phyloP scores from a whole-genome alignment of 805 yeast genomes.

The Barnettozyma populi region DNA sequence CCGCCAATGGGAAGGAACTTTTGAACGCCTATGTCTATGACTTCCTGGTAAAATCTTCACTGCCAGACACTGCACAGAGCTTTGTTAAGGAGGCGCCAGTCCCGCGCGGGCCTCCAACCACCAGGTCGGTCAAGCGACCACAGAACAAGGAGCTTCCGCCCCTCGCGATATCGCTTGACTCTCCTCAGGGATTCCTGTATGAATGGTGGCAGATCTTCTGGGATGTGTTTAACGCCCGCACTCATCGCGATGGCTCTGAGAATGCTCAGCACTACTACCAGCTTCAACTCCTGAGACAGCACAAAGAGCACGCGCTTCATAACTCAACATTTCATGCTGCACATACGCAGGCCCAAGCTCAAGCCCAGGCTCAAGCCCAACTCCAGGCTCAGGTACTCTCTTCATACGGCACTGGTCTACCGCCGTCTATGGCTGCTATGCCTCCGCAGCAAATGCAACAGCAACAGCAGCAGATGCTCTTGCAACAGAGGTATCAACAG shows the following conservation, averaged over 20 bases:
- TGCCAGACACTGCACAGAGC: conserved; percentile 64
- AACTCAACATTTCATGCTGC: conserved; percentile 41
- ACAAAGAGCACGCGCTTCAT: conserved; percentile 49
- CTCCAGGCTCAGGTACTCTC: conserved; percentile 13
- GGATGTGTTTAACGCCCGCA: conserved; percentile 85
- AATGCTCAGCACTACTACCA: conserved; percentile 70
- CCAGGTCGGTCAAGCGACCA: conserved; percentile 19
- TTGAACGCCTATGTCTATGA: conserved; percentile 85
- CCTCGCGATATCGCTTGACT: conserved; percentile 58
- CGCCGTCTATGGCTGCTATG: background rate
- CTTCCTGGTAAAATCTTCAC: conserved; percentile 68
- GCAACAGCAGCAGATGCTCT: conserved; percentile 23
- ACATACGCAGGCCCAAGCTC: conserved; percentile 34
- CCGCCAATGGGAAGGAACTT: conserved; percentile 39
- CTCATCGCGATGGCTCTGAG: conserved; percentile 56
- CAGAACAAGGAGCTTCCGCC: conserved; percentile 40
- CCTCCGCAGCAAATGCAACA: conserved; percentile 3
- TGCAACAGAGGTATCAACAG: conserved; percentile 27
- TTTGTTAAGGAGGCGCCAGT: conserved; percentile 77
- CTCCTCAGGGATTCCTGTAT: conserved; percentile 79
- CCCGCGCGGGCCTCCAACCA: conserved; percentile 22
- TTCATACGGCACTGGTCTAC: background rate
- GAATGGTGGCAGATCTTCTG: conserved; percentile 98
- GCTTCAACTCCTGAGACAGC: conserved; percentile 51
- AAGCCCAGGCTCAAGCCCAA: conserved; percentile 20